Percentiles rank a stretch among this genome's conserved stretches.
These are phyloP conservation scores for Monosporozyma aquatica DNA, from an alignment of 805 yeast species.

Conservation along the genomic window DNA sequence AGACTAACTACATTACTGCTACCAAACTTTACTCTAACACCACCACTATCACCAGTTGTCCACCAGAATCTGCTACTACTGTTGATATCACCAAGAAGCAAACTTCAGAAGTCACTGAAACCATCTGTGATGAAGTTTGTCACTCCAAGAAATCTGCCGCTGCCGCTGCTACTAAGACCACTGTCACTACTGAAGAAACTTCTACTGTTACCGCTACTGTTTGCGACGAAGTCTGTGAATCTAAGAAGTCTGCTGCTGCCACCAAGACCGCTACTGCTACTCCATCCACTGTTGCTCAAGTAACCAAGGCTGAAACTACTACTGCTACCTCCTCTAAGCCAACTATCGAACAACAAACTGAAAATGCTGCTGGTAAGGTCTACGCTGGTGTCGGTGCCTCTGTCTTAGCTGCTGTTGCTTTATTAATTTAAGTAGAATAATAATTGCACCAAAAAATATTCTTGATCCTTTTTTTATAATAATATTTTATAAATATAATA, in stretches of 20 bases:
- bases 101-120: slow-evolving; percentile 6
- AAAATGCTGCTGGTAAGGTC: slow-evolving; percentile 9
- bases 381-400: slow-evolving; percentile 9
- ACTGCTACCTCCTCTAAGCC: slow-evolving; percentile 4
- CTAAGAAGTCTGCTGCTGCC: slow-evolving; percentile 7
- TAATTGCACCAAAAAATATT: too few species aligned
- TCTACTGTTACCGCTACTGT: slow-evolving; percentile 7
- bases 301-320: slow-evolving; percentile 2
- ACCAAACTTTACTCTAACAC: slow-evolving; percentile 1
- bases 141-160: slow-evolving; percentile 8
- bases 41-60: slow-evolving; percentile 2
- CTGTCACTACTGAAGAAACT: slow-evolving; percentile 3
- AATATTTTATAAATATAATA: too few species aligned
- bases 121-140: slow-evolving; percentile 11
- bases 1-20: not conserved
- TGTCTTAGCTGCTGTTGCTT: slow-evolving; percentile 9
- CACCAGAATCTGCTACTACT: slow-evolving; percentile 2
- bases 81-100: not conserved
- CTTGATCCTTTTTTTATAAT: too few species aligned
- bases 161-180: slow-evolving; percentile 3
- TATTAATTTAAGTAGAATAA: slow-evolving; percentile 3
- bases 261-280: not conserved
- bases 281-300: slow-evolving; percentile 4
- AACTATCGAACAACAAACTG: slow-evolving; percentile 9
- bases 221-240: slow-evolving; percentile 9